A percentile compares a stretch with the other conserved stretches of the same genome.
phyloP scores from a whole-genome alignment of 768 basidiomycete species.

The Glaciozyma martinii region DNA sequence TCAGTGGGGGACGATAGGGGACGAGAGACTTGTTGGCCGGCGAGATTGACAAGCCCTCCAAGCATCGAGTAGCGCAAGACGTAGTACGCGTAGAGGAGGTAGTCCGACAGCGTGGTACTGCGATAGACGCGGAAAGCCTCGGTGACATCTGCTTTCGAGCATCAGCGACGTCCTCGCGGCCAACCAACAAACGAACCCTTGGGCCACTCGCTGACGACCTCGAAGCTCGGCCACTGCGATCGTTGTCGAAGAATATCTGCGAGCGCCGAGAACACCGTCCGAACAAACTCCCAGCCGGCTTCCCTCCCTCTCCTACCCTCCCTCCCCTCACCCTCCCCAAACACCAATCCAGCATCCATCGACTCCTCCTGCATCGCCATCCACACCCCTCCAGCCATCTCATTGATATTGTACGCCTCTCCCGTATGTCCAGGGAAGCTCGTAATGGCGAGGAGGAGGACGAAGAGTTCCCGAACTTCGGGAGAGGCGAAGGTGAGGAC shows the following conservation, averaged over 20 bases:
- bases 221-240: conserved; percentile 14
- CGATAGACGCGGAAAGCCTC: conserved; percentile 30
- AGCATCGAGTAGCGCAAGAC: conserved; percentile 42
- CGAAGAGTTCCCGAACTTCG: conserved; percentile 16
- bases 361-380: conserved; percentile 32
- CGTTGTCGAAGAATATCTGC: conserved; percentile 14
- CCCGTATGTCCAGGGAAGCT: conserved; percentile 28
- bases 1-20: conserved; percentile 32
- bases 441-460: conserved; percentile 23
- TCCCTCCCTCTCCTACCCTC: conserved; percentile 15
- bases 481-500: conserved; percentile 11
- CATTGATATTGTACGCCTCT: conserved; percentile 24
- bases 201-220: conserved; percentile 24
- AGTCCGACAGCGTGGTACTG: conserved; percentile 23
- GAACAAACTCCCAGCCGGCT: conserved; percentile 16
- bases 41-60: conserved; percentile 34
- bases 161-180: background rate
- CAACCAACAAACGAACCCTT: conserved; percentile 19
- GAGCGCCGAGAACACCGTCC: conserved; percentile 27
- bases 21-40: conserved; percentile 16
- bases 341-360: conserved; percentile 26
- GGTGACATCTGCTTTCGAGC: conserved; percentile 19
- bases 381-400: conserved; percentile 24
- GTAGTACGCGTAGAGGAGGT: conserved; percentile 38
- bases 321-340: conserved; percentile 5